Percentiles rank a stretch among this genome's conserved stretches.
These are phyloP conservation scores for Aspergillus indologenus DNA, from an alignment of 495 filamentous ascomycete genomes.

Conservation along the genomic window DNA sequence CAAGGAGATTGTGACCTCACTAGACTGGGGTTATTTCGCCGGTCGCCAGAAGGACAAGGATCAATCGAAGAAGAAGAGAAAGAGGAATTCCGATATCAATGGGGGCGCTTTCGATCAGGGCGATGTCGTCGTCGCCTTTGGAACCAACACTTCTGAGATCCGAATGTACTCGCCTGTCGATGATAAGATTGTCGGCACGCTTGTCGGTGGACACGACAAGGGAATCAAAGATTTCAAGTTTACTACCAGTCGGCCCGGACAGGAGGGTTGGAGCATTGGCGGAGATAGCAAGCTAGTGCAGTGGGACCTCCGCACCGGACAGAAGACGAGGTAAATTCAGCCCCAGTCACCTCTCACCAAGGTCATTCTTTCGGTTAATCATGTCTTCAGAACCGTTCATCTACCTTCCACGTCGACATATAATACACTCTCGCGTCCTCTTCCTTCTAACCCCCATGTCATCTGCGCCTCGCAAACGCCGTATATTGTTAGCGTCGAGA, in stretches of 20 bases:
- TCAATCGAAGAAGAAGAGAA: constrained; percentile 56
- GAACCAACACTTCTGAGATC: constrained; percentile 53
- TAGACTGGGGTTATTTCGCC: constrained; percentile 55
- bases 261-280: constrained; percentile 58
- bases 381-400: constrained; percentile 40
- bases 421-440: constrained; percentile 38
- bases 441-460: constrained; percentile 42
- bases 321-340: constrained; percentile 43
- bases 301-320: constrained; percentile 53
- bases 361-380: constrained; percentile 13
- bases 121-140: constrained; percentile 51
- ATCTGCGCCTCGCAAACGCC: constrained; percentile 57
- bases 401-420: constrained; percentile 44
- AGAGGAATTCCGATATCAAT: constrained; percentile 48
- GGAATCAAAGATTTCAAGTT: constrained; percentile 59
- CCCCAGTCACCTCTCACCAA: neutral
- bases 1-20: constrained; percentile 51
- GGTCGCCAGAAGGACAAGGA: constrained; percentile 33
- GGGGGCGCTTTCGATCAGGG: constrained; percentile 39
- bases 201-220: constrained; percentile 51
- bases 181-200: constrained; percentile 46
- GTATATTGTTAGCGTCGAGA: constrained; percentile 48
- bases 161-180: constrained; percentile 53
- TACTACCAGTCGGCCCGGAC: constrained; percentile 36
- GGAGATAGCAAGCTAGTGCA: constrained; percentile 58